A percentile compares a stretch with the other conserved stretches of the same genome.
These are phyloP conservation scores for Onygena corvina DNA, from an alignment of 2,329 filamentous ascomycete species.

Conservation along the genomic window DNA sequence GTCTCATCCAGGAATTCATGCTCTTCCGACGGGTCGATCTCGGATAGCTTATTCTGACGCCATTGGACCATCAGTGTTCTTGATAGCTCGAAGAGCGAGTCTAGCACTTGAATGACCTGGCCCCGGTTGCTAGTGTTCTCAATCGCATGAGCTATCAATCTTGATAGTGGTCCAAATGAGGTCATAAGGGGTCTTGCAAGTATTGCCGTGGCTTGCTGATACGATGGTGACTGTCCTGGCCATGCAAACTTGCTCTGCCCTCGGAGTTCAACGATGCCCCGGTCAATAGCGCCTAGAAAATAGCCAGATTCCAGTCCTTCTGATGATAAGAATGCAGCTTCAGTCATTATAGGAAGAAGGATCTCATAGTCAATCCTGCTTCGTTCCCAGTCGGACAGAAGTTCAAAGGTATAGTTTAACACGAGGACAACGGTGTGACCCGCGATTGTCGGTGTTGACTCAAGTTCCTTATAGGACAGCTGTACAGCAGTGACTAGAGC, in stretches of 20 bases:
- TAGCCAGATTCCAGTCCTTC: slow-evolving; percentile 67
- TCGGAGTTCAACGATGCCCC: slow-evolving; percentile 49
- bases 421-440: slow-evolving; percentile 51
- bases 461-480: slow-evolving; percentile 53
- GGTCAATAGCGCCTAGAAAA: slow-evolving; percentile 58
- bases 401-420: slow-evolving; percentile 63
- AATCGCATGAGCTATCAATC: slow-evolving; percentile 50
- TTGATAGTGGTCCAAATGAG: slow-evolving; percentile 51
- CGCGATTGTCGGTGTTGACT: slow-evolving; percentile 40
- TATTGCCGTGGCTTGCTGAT: slow-evolving; percentile 44
- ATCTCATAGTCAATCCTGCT: slow-evolving; percentile 52
- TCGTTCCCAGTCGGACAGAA: slow-evolving; percentile 51
- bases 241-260: slow-evolving; percentile 50
- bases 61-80: slow-evolving; percentile 57
- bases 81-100: slow-evolving; percentile 56
- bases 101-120: slow-evolving; percentile 36
- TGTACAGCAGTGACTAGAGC: slow-evolving; percentile 66
- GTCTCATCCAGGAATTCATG: slow-evolving; percentile 50
- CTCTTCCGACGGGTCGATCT: slow-evolving; percentile 59
- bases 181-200: slow-evolving; percentile 46
- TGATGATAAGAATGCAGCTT: slow-evolving; percentile 53
- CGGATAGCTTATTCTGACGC: slow-evolving; percentile 61
- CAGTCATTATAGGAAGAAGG: slow-evolving; percentile 57
- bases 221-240: slow-evolving; percentile 47
- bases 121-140: slow-evolving; percentile 43